phyloP scores from a whole-genome alignment of 352 stramenopile species.

The Phytopythium kandeliae region DNA sequence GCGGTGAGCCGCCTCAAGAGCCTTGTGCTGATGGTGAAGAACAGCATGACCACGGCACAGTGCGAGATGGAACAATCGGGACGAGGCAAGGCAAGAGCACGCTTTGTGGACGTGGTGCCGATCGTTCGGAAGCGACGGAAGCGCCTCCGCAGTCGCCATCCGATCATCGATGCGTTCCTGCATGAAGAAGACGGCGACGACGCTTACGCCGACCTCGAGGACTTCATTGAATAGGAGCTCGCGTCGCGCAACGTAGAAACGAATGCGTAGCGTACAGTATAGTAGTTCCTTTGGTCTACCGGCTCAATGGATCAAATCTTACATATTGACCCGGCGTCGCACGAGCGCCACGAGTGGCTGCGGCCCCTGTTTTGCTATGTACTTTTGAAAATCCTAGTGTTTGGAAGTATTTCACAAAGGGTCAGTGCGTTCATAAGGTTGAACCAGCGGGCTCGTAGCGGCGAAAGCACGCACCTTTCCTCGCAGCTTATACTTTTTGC shows the following conservation, averaged over 20 bases:
- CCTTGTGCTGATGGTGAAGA: constrained; percentile 33
- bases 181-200: constrained; percentile 66
- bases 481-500: constrained; percentile 37
- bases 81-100: constrained; percentile 19
- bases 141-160: constrained; percentile 56
- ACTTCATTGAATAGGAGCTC: constrained; percentile 59
- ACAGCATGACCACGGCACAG: constrained; percentile 22
- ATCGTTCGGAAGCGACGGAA: constrained; percentile 50
- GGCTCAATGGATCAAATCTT: constrained; percentile 1
- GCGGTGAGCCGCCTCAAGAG: constrained; percentile 22
- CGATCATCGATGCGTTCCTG: constrained; percentile 71
- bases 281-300: not conserved
- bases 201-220: constrained; percentile 65
- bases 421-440: not conserved
- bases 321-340: constrained; percentile 30
- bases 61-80: constrained; percentile 4
- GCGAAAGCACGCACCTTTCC: constrained; percentile 37
- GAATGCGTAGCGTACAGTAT: not conserved
- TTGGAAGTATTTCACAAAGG: not conserved
- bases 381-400: constrained; percentile 36
- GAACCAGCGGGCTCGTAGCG: no score
- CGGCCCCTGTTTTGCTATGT: constrained; percentile 28
- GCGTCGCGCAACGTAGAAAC: not conserved
- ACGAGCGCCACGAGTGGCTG: constrained; percentile 22
- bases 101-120: constrained; percentile 45